These are phyloP conservation scores for Fusarium buharicum DNA, from an alignment of 2,329 filamentous ascomycete genomes.

Conservation along the genomic window DNA sequence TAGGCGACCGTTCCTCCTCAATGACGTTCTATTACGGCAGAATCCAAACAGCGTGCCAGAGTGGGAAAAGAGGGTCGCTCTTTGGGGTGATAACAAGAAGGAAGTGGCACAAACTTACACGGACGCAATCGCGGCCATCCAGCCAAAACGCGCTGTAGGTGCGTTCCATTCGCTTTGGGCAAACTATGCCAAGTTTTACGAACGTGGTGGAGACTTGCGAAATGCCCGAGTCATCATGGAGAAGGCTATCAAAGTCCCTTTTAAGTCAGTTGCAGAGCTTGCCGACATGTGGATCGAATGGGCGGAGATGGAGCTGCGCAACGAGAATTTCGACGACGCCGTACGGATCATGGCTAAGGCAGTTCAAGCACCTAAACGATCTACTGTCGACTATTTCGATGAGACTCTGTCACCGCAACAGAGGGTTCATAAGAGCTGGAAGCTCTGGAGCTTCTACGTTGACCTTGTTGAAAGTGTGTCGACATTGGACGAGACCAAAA, in stretches of 20 bases:
- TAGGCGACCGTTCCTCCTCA: slow-evolving; percentile 91
- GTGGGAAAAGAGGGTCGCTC: slow-evolving; percentile 95
- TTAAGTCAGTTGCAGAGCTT: slow-evolving; percentile 95
- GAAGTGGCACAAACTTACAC: slow-evolving; percentile 96
- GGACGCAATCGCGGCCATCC: slow-evolving; percentile 89
- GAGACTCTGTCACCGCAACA: slow-evolving; percentile 94
- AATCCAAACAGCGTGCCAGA: slow-evolving; percentile 96
- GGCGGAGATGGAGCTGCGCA: slow-evolving; percentile 97
- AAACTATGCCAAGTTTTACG: slow-evolving; percentile 97
- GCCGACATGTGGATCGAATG: slow-evolving; percentile 99
- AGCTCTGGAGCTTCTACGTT: slow-evolving; percentile 99
- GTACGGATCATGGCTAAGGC: slow-evolving; percentile 97
- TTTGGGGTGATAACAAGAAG: slow-evolving; percentile 93
- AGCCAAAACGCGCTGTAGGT: slow-evolving; percentile 93
- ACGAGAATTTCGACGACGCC: slow-evolving; percentile 94
- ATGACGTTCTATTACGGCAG: slow-evolving; percentile 93
- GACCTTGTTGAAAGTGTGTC: slow-evolving; percentile 96
- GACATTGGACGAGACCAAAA: slow-evolving; percentile 89
- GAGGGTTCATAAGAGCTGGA: slow-evolving; percentile 98
- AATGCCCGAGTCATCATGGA: slow-evolving; percentile 95
- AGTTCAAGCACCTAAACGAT: slow-evolving; percentile 94
- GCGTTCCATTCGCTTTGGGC: slow-evolving; percentile 95
- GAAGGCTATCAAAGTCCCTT: slow-evolving; percentile 97
- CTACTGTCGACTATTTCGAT: slow-evolving; percentile 99
- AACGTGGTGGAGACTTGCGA: slow-evolving; percentile 82